Evolutionary conservation across 2,329 filamentous ascomycete species (phyloP), one percentile per base, ranked within the genome.

Genomic region (Alternaria gansuensis): DNA sequence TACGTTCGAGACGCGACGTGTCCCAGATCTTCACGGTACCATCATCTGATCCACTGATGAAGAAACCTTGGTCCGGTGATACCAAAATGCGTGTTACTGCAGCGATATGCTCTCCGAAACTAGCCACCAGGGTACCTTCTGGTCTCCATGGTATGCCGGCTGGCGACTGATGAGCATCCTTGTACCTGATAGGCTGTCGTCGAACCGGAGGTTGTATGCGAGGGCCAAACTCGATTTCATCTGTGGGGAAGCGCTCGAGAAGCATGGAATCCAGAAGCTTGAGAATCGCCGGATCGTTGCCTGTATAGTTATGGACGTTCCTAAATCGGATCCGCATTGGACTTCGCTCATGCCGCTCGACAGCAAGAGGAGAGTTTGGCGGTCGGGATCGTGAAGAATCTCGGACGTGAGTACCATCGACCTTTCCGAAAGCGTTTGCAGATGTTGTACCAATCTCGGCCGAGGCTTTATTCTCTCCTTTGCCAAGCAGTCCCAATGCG

Each of bases 11-110:
- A 24, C 95, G 86, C 26, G 88, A 88, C 26, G 92, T 90, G 78
- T 99, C 95, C 95, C 95, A 99, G 5, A 99, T 85, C 72, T 92
- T 96, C 56, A 97, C 91, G 6, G 86, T 88, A 3, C 95, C 92
- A 77, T 99, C 95, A 70, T 97, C 92, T 9, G 93, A 94, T 6
- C 89, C 94, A 0, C 95, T 98, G 56, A 97, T 85, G 77, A 99
- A 99, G 79, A 99, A 99, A 4, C 89, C 82, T 75, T 99, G 94
- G 72, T 99, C 95, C 0, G 94, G 92, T 2, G 95, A 89, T 7
- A 92, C 87, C 2, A 90, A 83, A 10, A 98, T 87, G 9, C 93
- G 87, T 71, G 90, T 97, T 64, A 98, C 87, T 7, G 91, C 86
- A 0, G 88, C 92, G 28, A 84, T 88, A 73, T 99, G 95, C 75